Evolutionary conservation across 2,329 filamentous ascomycete species (phyloP).

Genomic region (Byssochlamys sp.): DNA sequence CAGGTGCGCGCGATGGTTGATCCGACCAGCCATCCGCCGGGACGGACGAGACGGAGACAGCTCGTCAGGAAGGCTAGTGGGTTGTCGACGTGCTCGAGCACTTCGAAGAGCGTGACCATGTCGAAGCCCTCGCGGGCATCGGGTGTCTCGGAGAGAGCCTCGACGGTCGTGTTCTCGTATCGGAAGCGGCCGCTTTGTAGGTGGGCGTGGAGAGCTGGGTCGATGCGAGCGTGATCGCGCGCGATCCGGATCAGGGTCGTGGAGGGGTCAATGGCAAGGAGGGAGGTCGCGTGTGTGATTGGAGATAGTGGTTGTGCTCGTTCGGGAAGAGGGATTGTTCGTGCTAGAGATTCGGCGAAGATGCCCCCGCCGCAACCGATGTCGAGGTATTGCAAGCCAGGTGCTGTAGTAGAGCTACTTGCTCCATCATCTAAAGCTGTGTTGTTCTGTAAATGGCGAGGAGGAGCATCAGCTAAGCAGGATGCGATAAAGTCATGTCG

Average conservation of each 20-base stretch:
- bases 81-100: constrained; percentile 88
- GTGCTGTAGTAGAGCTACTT: constrained; percentile 10
- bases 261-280: constrained; percentile 39
- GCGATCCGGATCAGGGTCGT: constrained; percentile 51
- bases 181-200: constrained; percentile 48
- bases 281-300: constrained; percentile 30
- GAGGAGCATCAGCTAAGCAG: constrained; percentile 54
- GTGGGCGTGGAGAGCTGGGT: constrained; percentile 53
- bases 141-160: constrained; percentile 47
- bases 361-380: constrained; percentile 94
- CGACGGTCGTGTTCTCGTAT: constrained; percentile 70
- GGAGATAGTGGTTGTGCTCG: constrained; percentile 10
- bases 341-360: constrained; percentile 63
- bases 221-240: constrained; percentile 60
- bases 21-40: constrained; percentile 85
- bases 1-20: constrained; percentile 87
- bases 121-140: constrained; percentile 48
- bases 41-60: constrained; percentile 57
- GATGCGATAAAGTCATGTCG: constrained; percentile 80
- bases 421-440: not conserved
- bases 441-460: constrained; percentile 7
- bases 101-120: constrained; percentile 81
- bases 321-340: constrained; percentile 25
- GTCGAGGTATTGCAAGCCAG: constrained; percentile 65
- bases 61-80: constrained; percentile 56